phyloP scores from a whole-genome alignment of 2,329 filamentous ascomycete species.

The Laburnicola sp. region DNA sequence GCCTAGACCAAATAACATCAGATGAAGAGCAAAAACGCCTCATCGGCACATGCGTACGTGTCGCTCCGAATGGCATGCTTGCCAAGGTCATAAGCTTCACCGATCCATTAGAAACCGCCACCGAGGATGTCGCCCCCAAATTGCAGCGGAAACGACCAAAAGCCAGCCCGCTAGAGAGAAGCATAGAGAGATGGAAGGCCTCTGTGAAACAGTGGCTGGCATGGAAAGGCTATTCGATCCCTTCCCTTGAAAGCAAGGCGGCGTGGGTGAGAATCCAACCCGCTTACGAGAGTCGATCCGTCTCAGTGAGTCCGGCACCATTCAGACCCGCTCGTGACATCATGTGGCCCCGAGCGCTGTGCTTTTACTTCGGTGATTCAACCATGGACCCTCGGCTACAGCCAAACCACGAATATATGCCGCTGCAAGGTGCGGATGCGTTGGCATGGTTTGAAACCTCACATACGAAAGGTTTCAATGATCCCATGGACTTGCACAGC shows the following conservation, averaged over 20 bases:
- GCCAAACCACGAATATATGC: not conserved
- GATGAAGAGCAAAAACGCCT: constrained; percentile 24
- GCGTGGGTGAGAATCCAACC: constrained; percentile 41
- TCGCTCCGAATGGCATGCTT: constrained; percentile 41
- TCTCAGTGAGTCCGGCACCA: constrained; percentile 17
- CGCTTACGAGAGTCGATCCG: constrained; percentile 13
- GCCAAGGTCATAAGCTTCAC: constrained; percentile 38
- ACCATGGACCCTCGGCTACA: not conserved
- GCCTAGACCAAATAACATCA: constrained; percentile 19
- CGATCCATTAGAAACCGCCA: constrained; percentile 25
- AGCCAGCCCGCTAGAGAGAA: constrained; percentile 30
- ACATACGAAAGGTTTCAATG: constrained; percentile 37
- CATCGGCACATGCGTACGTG: constrained; percentile 35
- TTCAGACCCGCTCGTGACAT: constrained; percentile 30
- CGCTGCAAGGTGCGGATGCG: constrained; percentile 10
- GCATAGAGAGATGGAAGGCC: constrained; percentile 40
- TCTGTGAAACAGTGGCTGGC: constrained; percentile 39
- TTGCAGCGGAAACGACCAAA: constrained; percentile 31
- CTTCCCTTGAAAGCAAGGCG: constrained; percentile 25
- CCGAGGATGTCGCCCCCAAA: constrained; percentile 24
- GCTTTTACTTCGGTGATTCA: constrained; percentile 29
- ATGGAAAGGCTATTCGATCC: constrained; percentile 39
- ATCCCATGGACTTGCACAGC: constrained; percentile 42
- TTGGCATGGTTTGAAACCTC: constrained; percentile 38
- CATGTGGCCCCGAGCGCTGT: constrained; percentile 43